Evolutionary conservation across 345 rosid genomes (phyloP), one percentile per base, ranked within the genome.

Genomic region (Kandelia obovata): DNA sequence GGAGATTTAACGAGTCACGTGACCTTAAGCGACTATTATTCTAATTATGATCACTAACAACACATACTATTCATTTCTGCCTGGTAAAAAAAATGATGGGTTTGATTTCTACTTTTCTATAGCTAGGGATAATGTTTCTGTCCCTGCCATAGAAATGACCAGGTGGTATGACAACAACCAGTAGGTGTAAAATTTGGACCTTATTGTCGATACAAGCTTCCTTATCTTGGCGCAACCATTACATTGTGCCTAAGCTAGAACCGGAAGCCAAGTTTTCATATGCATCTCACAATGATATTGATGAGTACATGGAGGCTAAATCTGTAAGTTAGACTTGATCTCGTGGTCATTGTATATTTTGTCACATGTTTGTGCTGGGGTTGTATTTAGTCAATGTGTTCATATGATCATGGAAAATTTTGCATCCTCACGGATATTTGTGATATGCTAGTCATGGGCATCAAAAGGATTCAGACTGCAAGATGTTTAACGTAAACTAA

Each of bases 151-250:
- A 96, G 97, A 94, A 77, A 94, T 94, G 98, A 91, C 97, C 83
- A 94, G 91, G 92, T 94, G 98, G 98, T 89, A 91, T 65, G 98
- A 94, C 84, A 94, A 97, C 85, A 94, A 91, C 91, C 91, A 91
- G 97, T 94, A 80, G 87, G 98, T 94, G 39, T 34, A 34, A 6
- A 34, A 34, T 4, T 4, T 31, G 13, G 5, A 5, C 34, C 27
- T 59, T 1, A 23, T 23, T 49, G 52, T 49, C 49, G 49, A 1
- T 28, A 3, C 30, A 28, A 28, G 30, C 30, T 28, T 28, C 30
- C 3, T 28, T 1, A 28, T 28, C 30, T 28, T 21, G 26, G 23
- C 71, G 73, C 81, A 94, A 97, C 83, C 98, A 94, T 71, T 91
- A 79, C 88, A 94, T 94, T 64, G 97, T 94, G 74, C 96, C 98